These are phyloP conservation scores for Misopates orontium DNA, from an alignment of 257 asterid species.

Conservation along the genomic window DNA sequence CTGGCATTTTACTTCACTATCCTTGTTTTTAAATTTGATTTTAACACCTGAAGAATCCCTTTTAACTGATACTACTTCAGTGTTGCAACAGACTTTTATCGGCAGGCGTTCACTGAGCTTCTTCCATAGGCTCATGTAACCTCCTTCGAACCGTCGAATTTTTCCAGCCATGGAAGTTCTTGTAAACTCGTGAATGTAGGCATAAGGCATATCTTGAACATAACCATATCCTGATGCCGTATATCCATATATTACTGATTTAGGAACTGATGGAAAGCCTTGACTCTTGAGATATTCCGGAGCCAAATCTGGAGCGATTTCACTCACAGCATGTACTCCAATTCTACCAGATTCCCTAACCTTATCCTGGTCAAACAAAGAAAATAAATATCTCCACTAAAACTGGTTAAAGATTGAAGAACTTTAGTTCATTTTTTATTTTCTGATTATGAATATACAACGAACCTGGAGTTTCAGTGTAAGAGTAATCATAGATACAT, in stretches of 20 bases:
- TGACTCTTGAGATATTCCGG: constrained; percentile 57
- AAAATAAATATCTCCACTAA: neutral
- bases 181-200: constrained; percentile 79
- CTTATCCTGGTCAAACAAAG: constrained; percentile 73
- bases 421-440: neutral
- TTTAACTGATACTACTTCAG: constrained; percentile 53
- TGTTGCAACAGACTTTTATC: constrained; percentile 55
- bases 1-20: constrained; percentile 38
- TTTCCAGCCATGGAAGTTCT: constrained; percentile 89
- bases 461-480: constrained; percentile 56
- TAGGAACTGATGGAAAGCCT: constrained; percentile 64
- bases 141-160: constrained; percentile 68
- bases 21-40: constrained; percentile 33
- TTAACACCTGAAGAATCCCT: constrained; percentile 42
- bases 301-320: constrained; percentile 64
- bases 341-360: constrained; percentile 60
- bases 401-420: constrained; percentile 6
- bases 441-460: neutral
- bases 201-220: constrained; percentile 80
- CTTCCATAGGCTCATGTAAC: constrained; percentile 78
- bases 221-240: constrained; percentile 91
- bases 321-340: constrained; percentile 72
- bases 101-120: constrained; percentile 57
- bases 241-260: constrained; percentile 73
- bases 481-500: constrained; percentile 58